Conservation (phyloP, 345 rosid genomes). For the Orychophragmus violaceus region DNA sequence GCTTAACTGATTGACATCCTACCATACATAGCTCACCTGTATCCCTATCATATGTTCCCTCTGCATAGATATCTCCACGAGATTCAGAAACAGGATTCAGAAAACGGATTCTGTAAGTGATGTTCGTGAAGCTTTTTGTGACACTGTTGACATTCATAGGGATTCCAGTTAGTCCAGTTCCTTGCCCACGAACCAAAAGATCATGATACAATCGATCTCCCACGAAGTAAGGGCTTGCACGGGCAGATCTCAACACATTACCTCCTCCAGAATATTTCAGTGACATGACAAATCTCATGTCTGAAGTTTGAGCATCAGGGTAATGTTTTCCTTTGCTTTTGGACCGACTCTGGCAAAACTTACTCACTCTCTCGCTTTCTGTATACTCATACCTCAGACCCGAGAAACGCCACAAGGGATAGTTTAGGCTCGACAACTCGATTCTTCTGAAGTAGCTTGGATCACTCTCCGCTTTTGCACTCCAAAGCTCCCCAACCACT, state of each 20-base stretch:
- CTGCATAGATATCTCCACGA: slow-evolving; percentile 53
- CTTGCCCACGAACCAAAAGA: slow-evolving; percentile 3
- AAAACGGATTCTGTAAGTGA: slow-evolving; percentile 59
- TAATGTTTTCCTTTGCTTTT: slow-evolving; percentile 45
- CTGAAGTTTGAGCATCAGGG: slow-evolving; percentile 49
- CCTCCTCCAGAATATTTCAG: slow-evolving; percentile 41
- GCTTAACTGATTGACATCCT: slow-evolving; percentile 51
- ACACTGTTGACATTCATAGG: slow-evolving; percentile 21
- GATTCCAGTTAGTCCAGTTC: slow-evolving; percentile 4
- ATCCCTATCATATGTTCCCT: slow-evolving; percentile 60
- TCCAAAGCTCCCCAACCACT: slow-evolving; percentile 57
- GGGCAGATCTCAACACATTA: slow-evolving; percentile 36
- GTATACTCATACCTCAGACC: slow-evolving; percentile 58
- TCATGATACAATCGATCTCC: slow-evolving; percentile 37
- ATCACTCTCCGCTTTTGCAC: slow-evolving; percentile 41
- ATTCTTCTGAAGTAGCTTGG: slow-evolving; percentile 42
- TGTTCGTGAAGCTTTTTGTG: slow-evolving; percentile 41
- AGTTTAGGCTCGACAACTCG: slow-evolving; percentile 37
- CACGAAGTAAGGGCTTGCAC: slow-evolving; percentile 59
- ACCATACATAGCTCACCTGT: slow-evolving; percentile 78
- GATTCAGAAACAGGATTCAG: slow-evolving; percentile 20
- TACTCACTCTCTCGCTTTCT: slow-evolving; percentile 34
- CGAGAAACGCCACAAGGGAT: slow-evolving; percentile 27
- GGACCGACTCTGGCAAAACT: slow-evolving; percentile 34
- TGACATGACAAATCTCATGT: slow-evolving; percentile 62